Evolutionary conservation across 495 filamentous ascomycete species (phyloP), one percentile per base, ranked within the genome.

Genomic region (Aspergillus panamensis): DNA sequence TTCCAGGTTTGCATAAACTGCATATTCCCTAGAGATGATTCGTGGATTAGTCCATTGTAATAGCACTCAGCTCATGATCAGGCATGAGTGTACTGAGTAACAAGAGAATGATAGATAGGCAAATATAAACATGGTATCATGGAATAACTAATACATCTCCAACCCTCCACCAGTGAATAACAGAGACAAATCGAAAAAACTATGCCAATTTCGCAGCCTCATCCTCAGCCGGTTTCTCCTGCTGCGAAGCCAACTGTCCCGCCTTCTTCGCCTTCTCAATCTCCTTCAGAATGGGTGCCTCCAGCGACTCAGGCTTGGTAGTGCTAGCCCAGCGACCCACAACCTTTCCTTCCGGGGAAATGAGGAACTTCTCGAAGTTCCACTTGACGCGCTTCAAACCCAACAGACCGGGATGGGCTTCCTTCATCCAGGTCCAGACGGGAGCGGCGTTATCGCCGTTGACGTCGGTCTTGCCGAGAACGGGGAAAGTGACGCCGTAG

Each of bases 341-440:
- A 29, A 97, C 92, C 73, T 87, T 80, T 3, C 93, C 93, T 70
- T 96, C 90, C 53, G 81, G 80, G n/a, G 84, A 86, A 54, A 97
- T 78, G 61, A 98, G 74, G 72, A 96, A 97, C 82, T 98, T 98
- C 80, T 98, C 95, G 73, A 96, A 95, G 70, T 93, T 96, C 91
- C 92, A 96, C 87, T 96, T 95, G 63, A 98, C 80, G 35, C 86
- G 68, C 85, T 92, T 92, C 66, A 97, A 61, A 19, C 94, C 94
- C 68, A 96, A 64, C 6, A 96, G 48, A 16, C 95, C 92, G 1
- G 94, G 85, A 75, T 87, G 84, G 76, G 90, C 78, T 33, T 79
- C 78, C 84, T 97, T 99, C 74, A 99, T 72, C 86, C 89, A 97
- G 67, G 88, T 82, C 71, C 79, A 98, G 39, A 97, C 66, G 1